Base-by-base conservation (phyloP, 805 yeast genomes). In the Myxozyma nipponensis region DNA sequence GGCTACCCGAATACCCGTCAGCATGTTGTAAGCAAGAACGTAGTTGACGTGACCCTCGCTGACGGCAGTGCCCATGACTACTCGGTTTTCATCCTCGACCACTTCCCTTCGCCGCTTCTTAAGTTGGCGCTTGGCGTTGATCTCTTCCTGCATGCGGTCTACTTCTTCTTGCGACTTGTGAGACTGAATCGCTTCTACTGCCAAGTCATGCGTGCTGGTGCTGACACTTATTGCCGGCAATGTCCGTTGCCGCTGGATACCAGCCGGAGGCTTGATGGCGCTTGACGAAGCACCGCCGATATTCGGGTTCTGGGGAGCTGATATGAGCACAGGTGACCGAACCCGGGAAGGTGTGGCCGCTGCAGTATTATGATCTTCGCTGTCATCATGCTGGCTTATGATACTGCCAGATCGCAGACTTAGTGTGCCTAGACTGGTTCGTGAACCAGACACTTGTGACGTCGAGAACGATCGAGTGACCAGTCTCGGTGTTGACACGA, bases 1-100 rank as follows among this genome's bases (percentile, higher is more conserved):
- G 0, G 97, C 90, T 6, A 89, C 95, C 50, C 98, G 77, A 42
- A 93, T 93, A 1, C 99, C 98, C 0, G 98, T 90, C 50, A 95
- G 76, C 97, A 93, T 91, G 67, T 91, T 89, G 68, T 93, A 95
- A 1, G 97, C 98, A 74, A 91, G 82, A 24, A 89, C 86, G 62
- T 84, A 93, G 66, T 90, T 93, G 44, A 81, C 88, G 64, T 93
- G 98, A 39, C 96, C 97, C 68, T 93, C 98, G 56, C 84, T 78
- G 36, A 88, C 90, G 59, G 83, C 83, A 56, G 86, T 84, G 2
- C 95, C 95, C 10, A 86, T 82, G 39, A 83, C 66, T 3, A 83
- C 90, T 42, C 66, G 64, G 47, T 67, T 69, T 49, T 71, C 74
- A 24, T 63, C 54, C 38, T 58, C 54, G 48, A 63, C 65, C 36